Percentiles rank a stretch among this genome's conserved stretches.
These are phyloP conservation scores for Penicillium crustosum DNA, from an alignment of 2,329 filamentous ascomycete genomes.

Conservation along the genomic window DNA sequence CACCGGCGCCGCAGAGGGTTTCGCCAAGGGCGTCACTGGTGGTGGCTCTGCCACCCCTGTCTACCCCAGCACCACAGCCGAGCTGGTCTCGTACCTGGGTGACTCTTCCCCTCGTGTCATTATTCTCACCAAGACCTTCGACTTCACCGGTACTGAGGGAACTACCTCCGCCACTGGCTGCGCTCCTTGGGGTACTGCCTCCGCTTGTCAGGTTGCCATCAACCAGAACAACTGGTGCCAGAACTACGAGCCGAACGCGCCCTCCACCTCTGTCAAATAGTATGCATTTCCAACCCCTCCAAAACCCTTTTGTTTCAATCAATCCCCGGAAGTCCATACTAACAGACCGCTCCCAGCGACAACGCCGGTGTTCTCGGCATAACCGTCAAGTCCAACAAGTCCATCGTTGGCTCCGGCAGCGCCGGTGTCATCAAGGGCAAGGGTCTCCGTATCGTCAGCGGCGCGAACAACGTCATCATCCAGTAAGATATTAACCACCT, in stretches of 20 bases:
- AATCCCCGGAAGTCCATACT: neutral
- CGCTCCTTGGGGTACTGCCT: slow-evolving; percentile 57
- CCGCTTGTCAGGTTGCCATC: slow-evolving; percentile 59
- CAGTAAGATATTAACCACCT: slow-evolving; percentile 34
- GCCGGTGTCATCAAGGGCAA: slow-evolving; percentile 59
- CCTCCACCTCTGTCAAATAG: slow-evolving; percentile 46
- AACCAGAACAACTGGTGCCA: slow-evolving; percentile 60
- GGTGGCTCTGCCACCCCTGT: slow-evolving; percentile 57
- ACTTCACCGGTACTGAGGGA: slow-evolving; percentile 57
- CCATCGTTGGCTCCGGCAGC: slow-evolving; percentile 54
- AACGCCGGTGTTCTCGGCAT: slow-evolving; percentile 55
- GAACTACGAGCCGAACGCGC: slow-evolving; percentile 58
- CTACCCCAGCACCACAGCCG: slow-evolving; percentile 53
- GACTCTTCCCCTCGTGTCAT: slow-evolving; percentile 58
- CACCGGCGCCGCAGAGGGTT: slow-evolving; percentile 47
- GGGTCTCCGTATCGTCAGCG: slow-evolving; percentile 52
- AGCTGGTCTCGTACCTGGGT: slow-evolving; percentile 61
- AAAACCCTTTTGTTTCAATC: neutral
- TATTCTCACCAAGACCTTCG: slow-evolving; percentile 40
- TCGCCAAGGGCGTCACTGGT: slow-evolving; percentile 58
- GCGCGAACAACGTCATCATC: slow-evolving; percentile 59
- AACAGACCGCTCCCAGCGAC: slow-evolving; percentile 34
- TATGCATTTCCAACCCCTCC: neutral
- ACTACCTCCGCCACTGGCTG: slow-evolving; percentile 54
- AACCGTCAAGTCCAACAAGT: slow-evolving; percentile 58